These are phyloP conservation scores for Huiozyma sinensis DNA, from an alignment of 805 yeast species.

Conservation along the genomic window DNA sequence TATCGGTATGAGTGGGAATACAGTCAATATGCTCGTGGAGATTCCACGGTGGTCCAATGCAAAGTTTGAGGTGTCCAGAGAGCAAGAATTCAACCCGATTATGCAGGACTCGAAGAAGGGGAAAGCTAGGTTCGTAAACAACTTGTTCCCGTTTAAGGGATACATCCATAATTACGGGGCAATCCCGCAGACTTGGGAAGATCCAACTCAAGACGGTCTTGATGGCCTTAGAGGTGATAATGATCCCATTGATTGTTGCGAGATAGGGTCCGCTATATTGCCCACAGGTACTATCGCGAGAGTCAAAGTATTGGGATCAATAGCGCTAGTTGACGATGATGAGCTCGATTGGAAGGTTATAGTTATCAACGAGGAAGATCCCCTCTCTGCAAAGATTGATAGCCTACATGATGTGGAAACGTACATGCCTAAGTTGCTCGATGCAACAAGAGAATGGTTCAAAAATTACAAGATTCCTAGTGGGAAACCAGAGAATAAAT, in stretches of 20 bases:
- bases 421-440: constrained; percentile 59
- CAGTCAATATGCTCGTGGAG: constrained; percentile 61
- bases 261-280: constrained; percentile 58
- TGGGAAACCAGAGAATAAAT: constrained; percentile 65
- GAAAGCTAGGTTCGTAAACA: constrained; percentile 61
- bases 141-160: constrained; percentile 74
- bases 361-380: constrained; percentile 58
- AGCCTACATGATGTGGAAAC: constrained; percentile 58
- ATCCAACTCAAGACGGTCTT: constrained; percentile 32
- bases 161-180: constrained; percentile 86
- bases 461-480: constrained; percentile 75
- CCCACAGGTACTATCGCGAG: constrained; percentile 53
- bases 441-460: constrained; percentile 69
- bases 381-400: constrained; percentile 47
- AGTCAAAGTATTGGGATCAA: constrained; percentile 62
- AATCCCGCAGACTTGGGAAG: constrained; percentile 94
- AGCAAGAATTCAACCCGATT: constrained; percentile 57
- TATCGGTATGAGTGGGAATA: constrained; percentile 35
- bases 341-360: constrained; percentile 94
- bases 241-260: constrained; percentile 92
- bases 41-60: constrained; percentile 79
- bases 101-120: constrained; percentile 72
- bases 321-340: constrained; percentile 83
- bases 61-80: constrained; percentile 64
- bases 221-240: constrained; percentile 65